Evolutionary conservation across 352 stramenopile genomes (phyloP), one percentile per base, ranked within the genome.

Genomic region (Globisporangium nagaii): DNA sequence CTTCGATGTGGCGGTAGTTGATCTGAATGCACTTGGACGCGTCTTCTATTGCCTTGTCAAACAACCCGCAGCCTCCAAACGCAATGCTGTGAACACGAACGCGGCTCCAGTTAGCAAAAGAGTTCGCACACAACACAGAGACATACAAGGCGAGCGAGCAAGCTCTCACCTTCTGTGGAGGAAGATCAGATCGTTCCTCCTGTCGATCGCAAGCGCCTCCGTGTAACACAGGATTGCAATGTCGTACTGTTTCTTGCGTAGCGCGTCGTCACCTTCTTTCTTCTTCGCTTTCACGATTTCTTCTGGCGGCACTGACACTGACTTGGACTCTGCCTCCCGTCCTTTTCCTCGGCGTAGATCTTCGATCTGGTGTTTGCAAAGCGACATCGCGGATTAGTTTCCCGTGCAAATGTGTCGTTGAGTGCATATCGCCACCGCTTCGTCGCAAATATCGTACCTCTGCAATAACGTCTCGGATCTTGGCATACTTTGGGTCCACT

Each of bases 401-500:
- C 10, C 20, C 10, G 27, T n/a, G 0, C 9, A n/a, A n/a, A n/a
- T n/a, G n/a, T n/a, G n/a, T n/a, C n/a, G n/a, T n/a, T n/a, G n/a
- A n/a, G n/a, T n/a, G n/a, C n/a, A n/a, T n/a, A n/a, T n/a, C n/a
- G n/a, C n/a, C n/a, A n/a, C n/a, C n/a, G n/a, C n/a, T n/a, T n/a
- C n/a, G n/a, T n/a, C n/a, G n/a, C n/a, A n/a, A n/a, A n/a, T n/a
- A n/a, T n/a, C 22, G 22, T 36, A 90, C 70, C 60, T 91, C 77
- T 9, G 39, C 50, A 13, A 92, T 67, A 15, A 79, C 59, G 34
- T 82, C 63, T 3, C 66, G 68, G 53, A 93, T 65, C 58, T 90
- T 84, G 2, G 57, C 53, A 42, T 86, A 86, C 51, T 86, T 76
- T 9, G 82, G 82, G 37, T 93, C 80, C 7, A 93, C 77, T 57